A percentile compares a stretch with the other conserved stretches of the same genome.
Conservation (phyloP, 179 eudicot species). For the Spinacia oleracea region DNA sequence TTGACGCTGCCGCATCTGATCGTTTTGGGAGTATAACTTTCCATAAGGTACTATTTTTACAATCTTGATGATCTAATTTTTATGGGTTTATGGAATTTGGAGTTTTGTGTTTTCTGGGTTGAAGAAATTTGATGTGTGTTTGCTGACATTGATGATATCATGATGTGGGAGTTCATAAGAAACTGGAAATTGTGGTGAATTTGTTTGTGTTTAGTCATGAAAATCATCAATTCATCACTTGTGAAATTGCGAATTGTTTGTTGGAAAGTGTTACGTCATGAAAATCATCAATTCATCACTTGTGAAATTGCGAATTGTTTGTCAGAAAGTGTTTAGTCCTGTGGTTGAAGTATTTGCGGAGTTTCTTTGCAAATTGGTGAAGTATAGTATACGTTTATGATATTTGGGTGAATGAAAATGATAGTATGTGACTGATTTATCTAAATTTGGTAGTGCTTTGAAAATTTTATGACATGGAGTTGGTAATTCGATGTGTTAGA, state of each 20-base stretch:
- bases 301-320: neutral
- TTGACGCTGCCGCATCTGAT: conserved; percentile 94
- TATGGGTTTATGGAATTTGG: neutral
- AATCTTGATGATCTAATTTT: neutral
- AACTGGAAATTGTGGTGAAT: neutral
- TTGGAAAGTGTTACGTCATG: too few species aligned
- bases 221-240: too few species aligned
- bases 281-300: too few species aligned
- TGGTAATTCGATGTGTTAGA: neutral
- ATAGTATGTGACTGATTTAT: neutral
- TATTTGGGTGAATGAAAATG: neutral
- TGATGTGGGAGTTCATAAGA: neutral
- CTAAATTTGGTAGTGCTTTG: neutral
- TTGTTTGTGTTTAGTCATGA: neutral
- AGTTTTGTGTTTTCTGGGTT: neutral
- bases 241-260: neutral
- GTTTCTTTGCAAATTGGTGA: neutral
- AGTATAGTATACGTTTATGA: neutral
- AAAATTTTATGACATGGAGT: neutral
- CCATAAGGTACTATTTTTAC: conserved; percentile 60
- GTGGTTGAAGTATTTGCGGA: too few species aligned
- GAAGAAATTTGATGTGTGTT: neutral
- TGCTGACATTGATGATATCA: neutral
- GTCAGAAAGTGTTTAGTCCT: too few species aligned
- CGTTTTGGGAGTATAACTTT: conserved; percentile 69